Conservation (phyloP, 352 stramenopile genomes). For the Phytophthora sp. region DNA sequence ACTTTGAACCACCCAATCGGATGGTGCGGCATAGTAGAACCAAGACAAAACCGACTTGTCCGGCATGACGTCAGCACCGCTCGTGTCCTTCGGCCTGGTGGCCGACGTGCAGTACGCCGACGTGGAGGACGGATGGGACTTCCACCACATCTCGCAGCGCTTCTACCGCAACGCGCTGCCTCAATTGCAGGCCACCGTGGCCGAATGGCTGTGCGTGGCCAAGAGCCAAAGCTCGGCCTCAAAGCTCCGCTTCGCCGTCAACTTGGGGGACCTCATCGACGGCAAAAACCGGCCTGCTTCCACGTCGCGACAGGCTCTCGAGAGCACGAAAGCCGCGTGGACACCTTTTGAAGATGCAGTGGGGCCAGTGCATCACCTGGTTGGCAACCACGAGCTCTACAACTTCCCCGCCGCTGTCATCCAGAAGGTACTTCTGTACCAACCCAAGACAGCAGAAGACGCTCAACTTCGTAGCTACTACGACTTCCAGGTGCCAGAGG, state of each 20-base stretch:
- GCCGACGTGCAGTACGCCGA: conserved; percentile 87
- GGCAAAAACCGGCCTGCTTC: conserved; percentile 67
- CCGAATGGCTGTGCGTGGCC: conserved; percentile 57
- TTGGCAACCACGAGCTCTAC: conserved; percentile 90
- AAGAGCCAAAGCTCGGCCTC: conserved; percentile 12
- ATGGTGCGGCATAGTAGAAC: conserved; percentile 7
- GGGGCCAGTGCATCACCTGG: conserved; percentile 71
- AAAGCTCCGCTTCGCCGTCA: conserved; percentile 67
- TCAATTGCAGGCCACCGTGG: conserved; percentile 48
- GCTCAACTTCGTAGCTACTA: conserved; percentile 52
- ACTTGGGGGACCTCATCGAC: conserved; percentile 85
- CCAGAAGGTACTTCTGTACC: conserved; percentile 49
- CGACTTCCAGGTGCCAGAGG: conserved; percentile 54
- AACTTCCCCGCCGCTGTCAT: conserved; percentile 66
- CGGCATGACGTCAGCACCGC: conserved; percentile 26
- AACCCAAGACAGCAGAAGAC: conserved; percentile 18
- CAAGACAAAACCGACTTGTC: conserved; percentile 4
- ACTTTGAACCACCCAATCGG: neutral
- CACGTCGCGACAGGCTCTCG: conserved; percentile 53
- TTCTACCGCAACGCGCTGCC: conserved; percentile 76
- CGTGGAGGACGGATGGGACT: conserved; percentile 83
- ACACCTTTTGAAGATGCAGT: conserved; percentile 47
- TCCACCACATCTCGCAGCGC: conserved; percentile 60
- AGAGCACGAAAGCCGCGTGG: conserved; percentile 46
- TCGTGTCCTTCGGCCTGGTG: conserved; percentile 73